Base-by-base conservation (phyloP, 2,329 filamentous ascomycete species). In the Penicillium sp. region DNA sequence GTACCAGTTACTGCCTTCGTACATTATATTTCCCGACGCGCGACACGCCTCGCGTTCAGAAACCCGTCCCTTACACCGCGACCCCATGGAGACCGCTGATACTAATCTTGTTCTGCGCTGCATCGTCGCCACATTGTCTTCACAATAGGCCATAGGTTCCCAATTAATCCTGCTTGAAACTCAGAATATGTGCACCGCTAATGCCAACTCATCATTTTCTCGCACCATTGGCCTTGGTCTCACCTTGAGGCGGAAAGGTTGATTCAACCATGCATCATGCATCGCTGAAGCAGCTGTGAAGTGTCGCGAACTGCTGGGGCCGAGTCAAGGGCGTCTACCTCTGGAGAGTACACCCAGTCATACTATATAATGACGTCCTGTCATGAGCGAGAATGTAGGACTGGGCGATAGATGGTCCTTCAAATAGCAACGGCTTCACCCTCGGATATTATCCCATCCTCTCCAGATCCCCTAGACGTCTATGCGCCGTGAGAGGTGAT, bases 21-120 rank as follows among this genome's bases (percentile, higher is more conserved):
- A 44, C 22, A 14, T 46, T 16, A 19, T 57, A 61, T 43, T 18
- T 52, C 36, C 39, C 27, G 27, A 56, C 40, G 39, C 58, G 59
- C 53, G 56, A 61, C 56, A 55, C 55, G 56, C 36, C 40, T 61
- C 44, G 58, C 52, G 56, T 59, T 43, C 47, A 31, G 6, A 44
- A 18, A 6, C 56, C 56, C 53, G 50, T 53, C 50, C 60, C 53
- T 57, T 56, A 50, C 55, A 40, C 46, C 24, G 43, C 14, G 43
- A 31, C 43, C 24, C 37, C 24, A 6, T 31, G 10, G 14, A 46
- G 31, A 2, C 24, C 43, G 43, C 43, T 14, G 43, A n/a, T 46
- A 5, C 43, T 46, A 46, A 46, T 46, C 43, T 46, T 10, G 43
- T 31, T 46, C 24, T 46, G 43, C 22, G 10, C 22, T 37, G 31